A percentile compares a stretch with the other conserved stretches of the same genome.
phyloP scores from a whole-genome alignment of 805 yeast species.

The Barnettozyma wickerhamii region DNA sequence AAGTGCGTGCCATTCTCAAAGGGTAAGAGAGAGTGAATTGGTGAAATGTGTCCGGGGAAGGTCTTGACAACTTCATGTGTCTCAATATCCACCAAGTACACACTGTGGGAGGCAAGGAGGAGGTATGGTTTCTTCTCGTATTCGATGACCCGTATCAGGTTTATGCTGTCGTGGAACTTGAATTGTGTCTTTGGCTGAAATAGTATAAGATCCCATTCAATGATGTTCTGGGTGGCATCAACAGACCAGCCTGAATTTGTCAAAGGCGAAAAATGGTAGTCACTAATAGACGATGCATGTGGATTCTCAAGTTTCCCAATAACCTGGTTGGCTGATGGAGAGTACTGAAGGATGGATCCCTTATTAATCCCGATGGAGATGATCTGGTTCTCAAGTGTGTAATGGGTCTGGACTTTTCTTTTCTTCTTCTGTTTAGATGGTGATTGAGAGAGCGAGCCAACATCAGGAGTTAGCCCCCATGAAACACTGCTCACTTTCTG shows the following conservation, averaged over 20 bases:
- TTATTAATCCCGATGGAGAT: conserved; percentile 61
- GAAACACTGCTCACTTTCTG: conserved; percentile 42
- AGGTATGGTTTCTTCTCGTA: conserved; percentile 34
- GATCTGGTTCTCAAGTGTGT: conserved; percentile 37
- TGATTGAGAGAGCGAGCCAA: not conserved
- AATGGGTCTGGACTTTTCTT: conserved; percentile 17
- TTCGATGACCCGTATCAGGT: conserved; percentile 30
- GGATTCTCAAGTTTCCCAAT: conserved; percentile 47
- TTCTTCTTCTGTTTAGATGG: conserved; percentile 14
- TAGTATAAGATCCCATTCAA: conserved; percentile 55
- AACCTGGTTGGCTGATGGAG: conserved; percentile 60
- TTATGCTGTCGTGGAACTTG: conserved; percentile 29
- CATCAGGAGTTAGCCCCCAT: conserved; percentile 41
- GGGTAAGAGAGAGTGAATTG: conserved; percentile 48
- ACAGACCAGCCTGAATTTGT: conserved; percentile 52
- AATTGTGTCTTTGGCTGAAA: conserved; percentile 40
- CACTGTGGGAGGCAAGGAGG: conserved; percentile 63
- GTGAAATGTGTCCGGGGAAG: conserved; percentile 75
- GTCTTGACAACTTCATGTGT: conserved; percentile 39
- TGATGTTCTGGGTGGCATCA: conserved; percentile 53
- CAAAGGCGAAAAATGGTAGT: conserved; percentile 39
- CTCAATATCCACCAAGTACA: conserved; percentile 46
- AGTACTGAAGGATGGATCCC: conserved; percentile 61
- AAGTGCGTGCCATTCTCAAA: conserved; percentile 37
- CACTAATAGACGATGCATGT: conserved; percentile 42